Evolutionary conservation across 441 rosid species (phyloP).

Genomic region (Cnidoscolus chayamansa): DNA sequence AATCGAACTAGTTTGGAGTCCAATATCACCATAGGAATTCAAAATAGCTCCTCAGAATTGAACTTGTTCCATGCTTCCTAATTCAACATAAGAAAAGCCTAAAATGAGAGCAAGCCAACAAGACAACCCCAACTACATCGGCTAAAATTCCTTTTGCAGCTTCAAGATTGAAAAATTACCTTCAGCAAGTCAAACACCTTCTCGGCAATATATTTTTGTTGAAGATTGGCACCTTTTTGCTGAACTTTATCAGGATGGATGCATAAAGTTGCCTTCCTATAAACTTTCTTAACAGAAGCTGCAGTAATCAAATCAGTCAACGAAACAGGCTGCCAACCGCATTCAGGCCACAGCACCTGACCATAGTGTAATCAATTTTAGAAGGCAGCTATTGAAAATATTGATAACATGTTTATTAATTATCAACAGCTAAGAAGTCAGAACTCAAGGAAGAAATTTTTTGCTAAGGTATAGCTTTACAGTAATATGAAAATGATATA

Average conservation of each 20-base stretch:
- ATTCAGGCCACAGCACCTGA: conserved; percentile 97
- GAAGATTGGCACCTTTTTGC: conserved; percentile 93
- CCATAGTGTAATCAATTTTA: conserved; percentile 17
- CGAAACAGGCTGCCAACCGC: conserved; percentile 95
- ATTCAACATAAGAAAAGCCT: conserved; percentile 17
- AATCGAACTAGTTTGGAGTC: conserved; percentile 15
- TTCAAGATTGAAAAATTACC: conserved; percentile 38
- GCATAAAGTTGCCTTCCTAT: conserved; percentile 84
- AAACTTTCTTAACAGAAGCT: conserved; percentile 70
- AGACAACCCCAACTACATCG: no score
- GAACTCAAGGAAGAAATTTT: background rate
- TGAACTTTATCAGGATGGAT: conserved; percentile 99
- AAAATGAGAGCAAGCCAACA: conserved; percentile 11
- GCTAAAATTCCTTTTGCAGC: no score
- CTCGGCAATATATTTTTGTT: conserved; percentile 86
- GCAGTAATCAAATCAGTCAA: conserved; percentile 78
- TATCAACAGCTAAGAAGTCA: no score
- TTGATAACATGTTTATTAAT: no score
- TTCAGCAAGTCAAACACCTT: conserved; percentile 92
- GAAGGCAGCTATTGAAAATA: conserved; percentile 1
- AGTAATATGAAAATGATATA: background rate
- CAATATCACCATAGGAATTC: conserved; percentile 26
- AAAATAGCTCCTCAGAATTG: conserved; percentile 80
- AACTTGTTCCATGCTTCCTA: conserved; percentile 94
- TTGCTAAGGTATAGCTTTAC: background rate